Percentiles rank a stretch among this genome's conserved stretches.
Evolutionary conservation across 169 alveolate genomes (phyloP).

Genomic region (Blepharisma undulans): DNA sequence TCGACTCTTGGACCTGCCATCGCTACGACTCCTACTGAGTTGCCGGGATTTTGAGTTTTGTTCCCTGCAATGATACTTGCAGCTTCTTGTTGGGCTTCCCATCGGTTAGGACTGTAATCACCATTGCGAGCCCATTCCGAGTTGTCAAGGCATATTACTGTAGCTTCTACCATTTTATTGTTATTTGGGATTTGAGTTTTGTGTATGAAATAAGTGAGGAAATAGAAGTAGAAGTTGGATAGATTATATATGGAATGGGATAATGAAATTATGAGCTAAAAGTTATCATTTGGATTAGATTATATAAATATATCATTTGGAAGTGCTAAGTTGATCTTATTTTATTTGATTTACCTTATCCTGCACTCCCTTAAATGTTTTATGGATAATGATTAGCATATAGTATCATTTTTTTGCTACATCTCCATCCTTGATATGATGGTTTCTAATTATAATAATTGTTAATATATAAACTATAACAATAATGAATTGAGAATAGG

Average conservation of each 20-base stretch:
- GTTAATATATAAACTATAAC: too few relatives aligned
- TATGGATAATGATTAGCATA: too few relatives aligned
- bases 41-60: slow-evolving; percentile 90
- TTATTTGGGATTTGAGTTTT: background rate
- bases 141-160: slow-evolving; percentile 94
- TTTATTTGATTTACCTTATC: too few relatives aligned
- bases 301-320: too few relatives aligned
- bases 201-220: background rate
- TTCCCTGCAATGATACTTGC: slow-evolving; percentile 85
- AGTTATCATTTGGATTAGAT: background rate
- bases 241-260: background rate
- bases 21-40: slow-evolving; percentile 93
- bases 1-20: slow-evolving; percentile 95
- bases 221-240: background rate
- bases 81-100: slow-evolving; percentile 90
- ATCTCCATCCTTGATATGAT: too few relatives aligned
- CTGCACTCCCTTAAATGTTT: too few relatives aligned
- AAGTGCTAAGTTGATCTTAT: too few relatives aligned
- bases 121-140: slow-evolving; percentile 96
- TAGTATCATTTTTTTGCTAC: too few relatives aligned
- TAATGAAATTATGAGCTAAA: background rate
- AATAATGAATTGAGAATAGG: too few relatives aligned
- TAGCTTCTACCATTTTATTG: slow-evolving; percentile 88
- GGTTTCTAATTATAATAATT: too few relatives aligned
- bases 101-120: slow-evolving; percentile 92